Percentiles rank a stretch among this genome's conserved stretches.
These are phyloP conservation scores for Fagus sylvatica DNA, from an alignment of 306 rosid species.

Conservation along the genomic window DNA sequence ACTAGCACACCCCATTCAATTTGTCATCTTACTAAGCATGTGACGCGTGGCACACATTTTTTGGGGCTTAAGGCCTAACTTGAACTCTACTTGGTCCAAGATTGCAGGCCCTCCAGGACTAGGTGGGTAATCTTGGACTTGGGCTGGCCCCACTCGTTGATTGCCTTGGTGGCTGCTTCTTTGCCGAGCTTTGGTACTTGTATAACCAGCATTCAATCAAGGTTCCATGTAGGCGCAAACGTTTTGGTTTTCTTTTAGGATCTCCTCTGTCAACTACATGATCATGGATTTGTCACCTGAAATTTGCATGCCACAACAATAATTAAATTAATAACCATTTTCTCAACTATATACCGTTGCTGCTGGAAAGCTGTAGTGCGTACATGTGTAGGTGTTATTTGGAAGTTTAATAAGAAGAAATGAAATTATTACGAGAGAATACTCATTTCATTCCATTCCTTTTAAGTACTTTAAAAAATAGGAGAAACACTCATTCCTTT, in stretches of 20 bases:
- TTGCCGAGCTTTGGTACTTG: slow-evolving; percentile 74
- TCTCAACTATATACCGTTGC: too few species aligned
- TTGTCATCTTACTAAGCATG: too few species aligned
- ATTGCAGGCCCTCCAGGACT: slow-evolving; percentile 64
- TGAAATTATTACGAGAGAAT: too few species aligned
- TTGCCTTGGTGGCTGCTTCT: slow-evolving; percentile 65
- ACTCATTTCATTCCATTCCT: too few species aligned
- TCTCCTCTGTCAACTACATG: slow-evolving; percentile 56
- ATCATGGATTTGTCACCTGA: slow-evolving; percentile 67
- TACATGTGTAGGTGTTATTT: too few species aligned
- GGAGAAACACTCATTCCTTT: too few species aligned
- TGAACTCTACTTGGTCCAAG: slow-evolving; percentile 47
- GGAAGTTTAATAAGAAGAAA: too few species aligned
- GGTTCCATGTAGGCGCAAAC: slow-evolving; percentile 64
- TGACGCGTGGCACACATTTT: slow-evolving; percentile 49
- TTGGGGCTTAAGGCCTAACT: slow-evolving; percentile 45
- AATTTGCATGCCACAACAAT: not conserved
- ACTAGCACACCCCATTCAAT: slow-evolving; percentile 77
- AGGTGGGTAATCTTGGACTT: slow-evolving; percentile 71
- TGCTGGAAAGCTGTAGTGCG: too few species aligned
- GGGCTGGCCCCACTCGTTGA: slow-evolving; percentile 64
- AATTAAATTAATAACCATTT: not conserved
- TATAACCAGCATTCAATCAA: slow-evolving; percentile 61
- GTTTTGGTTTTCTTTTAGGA: slow-evolving; percentile 43
- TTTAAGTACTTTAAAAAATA: too few species aligned